Percentiles rank a stretch among this genome's conserved stretches.
These are phyloP conservation scores for Liriodendron chinense DNA, from an alignment of 164 flowering plant species.

Conservation along the genomic window DNA sequence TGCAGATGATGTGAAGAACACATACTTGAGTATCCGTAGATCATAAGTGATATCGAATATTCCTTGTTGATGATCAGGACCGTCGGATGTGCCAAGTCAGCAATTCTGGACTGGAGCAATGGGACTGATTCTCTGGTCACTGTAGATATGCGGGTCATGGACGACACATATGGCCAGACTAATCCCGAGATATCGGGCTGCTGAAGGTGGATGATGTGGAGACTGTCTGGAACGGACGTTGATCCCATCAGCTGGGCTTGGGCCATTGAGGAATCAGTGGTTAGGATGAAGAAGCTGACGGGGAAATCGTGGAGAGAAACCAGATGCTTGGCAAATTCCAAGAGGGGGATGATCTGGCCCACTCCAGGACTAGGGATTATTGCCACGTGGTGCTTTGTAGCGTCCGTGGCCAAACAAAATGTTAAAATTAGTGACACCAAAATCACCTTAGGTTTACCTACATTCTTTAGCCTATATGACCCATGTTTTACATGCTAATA, in stretches of 20 bases:
- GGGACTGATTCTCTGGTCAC: slow-evolving; percentile 20
- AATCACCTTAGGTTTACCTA: too few species aligned
- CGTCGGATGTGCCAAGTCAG: slow-evolving; percentile 3
- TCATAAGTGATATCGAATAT: slow-evolving; percentile 22
- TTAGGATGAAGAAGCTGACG: slow-evolving; percentile 31
- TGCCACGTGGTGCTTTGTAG: neutral
- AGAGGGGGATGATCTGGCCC: slow-evolving; percentile 44
- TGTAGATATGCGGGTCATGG: slow-evolving; percentile 12
- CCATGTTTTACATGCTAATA: too few species aligned
- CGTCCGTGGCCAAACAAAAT: neutral
- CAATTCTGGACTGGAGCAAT: slow-evolving; percentile 17
- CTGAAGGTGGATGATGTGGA: slow-evolving; percentile 21
- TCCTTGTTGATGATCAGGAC: slow-evolving; percentile 35
- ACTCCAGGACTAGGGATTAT: slow-evolving; percentile 41
- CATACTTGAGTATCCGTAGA: slow-evolving; percentile 27
- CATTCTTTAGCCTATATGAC: too few species aligned
- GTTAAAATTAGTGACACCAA: too few species aligned
- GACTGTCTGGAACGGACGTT: slow-evolving; percentile 15
- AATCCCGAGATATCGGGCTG: slow-evolving; percentile 23
- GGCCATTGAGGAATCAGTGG: slow-evolving; percentile 28
- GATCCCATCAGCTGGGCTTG: slow-evolving; percentile 27
- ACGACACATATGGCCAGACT: neutral
- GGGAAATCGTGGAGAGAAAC: slow-evolving; percentile 26
- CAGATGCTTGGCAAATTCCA: slow-evolving; percentile 37
- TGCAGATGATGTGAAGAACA: slow-evolving; percentile 28